phyloP scores from a whole-genome alignment of 768 basidiomycete genomes.

The Obba rivulosa region DNA sequence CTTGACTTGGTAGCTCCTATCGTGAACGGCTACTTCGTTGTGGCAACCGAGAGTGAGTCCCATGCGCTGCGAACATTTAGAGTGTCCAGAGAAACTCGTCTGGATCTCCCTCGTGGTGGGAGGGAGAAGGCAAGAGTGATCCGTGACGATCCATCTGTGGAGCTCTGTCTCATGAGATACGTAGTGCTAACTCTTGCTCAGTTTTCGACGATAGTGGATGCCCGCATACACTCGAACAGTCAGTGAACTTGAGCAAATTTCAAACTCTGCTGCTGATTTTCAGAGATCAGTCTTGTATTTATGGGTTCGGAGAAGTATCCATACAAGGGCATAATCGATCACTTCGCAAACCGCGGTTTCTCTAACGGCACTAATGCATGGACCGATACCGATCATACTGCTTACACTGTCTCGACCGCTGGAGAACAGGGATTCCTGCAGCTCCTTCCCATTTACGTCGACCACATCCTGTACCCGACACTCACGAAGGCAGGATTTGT shows the following conservation, averaged over 20 bases:
- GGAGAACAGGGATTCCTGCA: constrained; percentile 90
- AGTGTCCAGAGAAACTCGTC: too few species aligned
- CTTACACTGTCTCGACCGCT: constrained; percentile 94
- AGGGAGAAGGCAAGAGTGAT: too few species aligned
- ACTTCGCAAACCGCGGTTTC: constrained; percentile 90
- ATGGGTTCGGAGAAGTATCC: constrained; percentile 96
- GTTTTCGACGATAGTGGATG: constrained; percentile 94
- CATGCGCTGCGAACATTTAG: too few species aligned
- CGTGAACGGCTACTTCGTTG: constrained; percentile 87
- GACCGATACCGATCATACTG: constrained; percentile 94
- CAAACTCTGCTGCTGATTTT: not conserved
- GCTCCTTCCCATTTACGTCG: constrained; percentile 83
- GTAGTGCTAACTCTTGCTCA: constrained; percentile 23
- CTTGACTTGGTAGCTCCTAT: constrained; percentile 56
- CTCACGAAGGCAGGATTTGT: constrained; percentile 81
- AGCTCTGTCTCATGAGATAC: not conserved
- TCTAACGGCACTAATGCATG: constrained; percentile 93
- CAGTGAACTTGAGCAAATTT: constrained; percentile 24
- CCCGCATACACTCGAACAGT: constrained; percentile 97
- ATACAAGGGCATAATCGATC: constrained; percentile 93
- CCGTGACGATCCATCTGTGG: not conserved
- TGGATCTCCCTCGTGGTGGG: too few species aligned
- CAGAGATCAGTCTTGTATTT: constrained; percentile 65
- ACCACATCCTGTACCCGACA: constrained; percentile 96
- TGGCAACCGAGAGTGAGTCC: constrained; percentile 80